These are phyloP conservation scores for Acmispon strigosus DNA, from an alignment of 306 rosid species.

Conservation along the genomic window DNA sequence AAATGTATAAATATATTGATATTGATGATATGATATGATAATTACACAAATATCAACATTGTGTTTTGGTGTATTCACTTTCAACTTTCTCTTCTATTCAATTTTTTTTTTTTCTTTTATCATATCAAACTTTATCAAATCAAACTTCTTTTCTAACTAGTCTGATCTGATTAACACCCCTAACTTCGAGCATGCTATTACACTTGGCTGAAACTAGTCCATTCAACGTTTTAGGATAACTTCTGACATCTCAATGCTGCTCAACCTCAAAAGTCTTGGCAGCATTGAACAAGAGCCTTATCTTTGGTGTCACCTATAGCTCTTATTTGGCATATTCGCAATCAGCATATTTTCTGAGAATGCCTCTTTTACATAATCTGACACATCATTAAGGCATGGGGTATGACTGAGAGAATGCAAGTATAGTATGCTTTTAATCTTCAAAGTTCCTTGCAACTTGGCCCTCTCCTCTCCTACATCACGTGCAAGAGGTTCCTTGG, in stretches of 20 bases:
- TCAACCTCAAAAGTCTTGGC: background rate
- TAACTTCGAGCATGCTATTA: no score
- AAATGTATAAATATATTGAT: no score
- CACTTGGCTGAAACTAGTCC: background rate
- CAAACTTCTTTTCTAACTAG: no score
- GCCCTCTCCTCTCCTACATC: background rate
- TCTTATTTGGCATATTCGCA: background rate
- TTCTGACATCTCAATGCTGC: background rate
- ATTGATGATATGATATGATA: no score
- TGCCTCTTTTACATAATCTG: background rate
- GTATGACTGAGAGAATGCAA: background rate
- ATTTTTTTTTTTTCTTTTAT: no score
- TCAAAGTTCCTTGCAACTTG: background rate
- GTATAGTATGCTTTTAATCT: background rate
- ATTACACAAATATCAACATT: conserved; percentile 5
- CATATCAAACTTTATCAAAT: no score
- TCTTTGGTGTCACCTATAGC: background rate
- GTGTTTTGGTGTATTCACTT: no score
- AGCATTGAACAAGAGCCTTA: background rate
- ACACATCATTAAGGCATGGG: background rate
- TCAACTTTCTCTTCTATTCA: no score
- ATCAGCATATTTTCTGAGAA: background rate
- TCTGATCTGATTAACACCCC: no score
- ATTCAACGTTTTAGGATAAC: background rate
- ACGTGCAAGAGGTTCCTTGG: background rate